Percentiles rank a stretch among this genome's conserved stretches.
Evolutionary conservation across 1,284 basidiomycete genomes (phyloP).

Genomic region (Ceratobasidium papillatum): DNA sequence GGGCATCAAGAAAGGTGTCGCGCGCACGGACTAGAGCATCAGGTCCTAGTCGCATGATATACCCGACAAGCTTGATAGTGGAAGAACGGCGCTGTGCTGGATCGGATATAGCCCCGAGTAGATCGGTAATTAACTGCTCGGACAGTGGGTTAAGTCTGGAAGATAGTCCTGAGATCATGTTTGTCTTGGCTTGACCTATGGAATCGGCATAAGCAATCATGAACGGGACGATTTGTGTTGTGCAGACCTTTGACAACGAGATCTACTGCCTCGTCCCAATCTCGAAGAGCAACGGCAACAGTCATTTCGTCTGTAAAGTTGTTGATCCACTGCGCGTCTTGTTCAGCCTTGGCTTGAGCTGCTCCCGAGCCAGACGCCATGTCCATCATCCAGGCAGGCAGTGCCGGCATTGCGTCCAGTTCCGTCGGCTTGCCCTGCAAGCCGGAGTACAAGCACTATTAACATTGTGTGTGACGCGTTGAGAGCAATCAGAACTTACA

Average conservation of each 20-base stretch:
- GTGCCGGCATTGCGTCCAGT: constrained; percentile 52
- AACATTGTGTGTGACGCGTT: neutral
- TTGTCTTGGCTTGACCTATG: constrained; percentile 69
- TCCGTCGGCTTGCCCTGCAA: constrained; percentile 40
- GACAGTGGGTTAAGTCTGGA: constrained; percentile 74
- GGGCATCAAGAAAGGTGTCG: constrained; percentile 82
- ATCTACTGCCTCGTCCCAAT: constrained; percentile 86
- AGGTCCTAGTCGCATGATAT: constrained; percentile 69
- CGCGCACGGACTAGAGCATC: constrained; percentile 82
- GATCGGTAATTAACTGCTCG: constrained; percentile 73
- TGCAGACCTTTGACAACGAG: constrained; percentile 81
- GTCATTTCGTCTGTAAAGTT: constrained; percentile 93
- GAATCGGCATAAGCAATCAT: neutral
- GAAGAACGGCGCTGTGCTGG: constrained; percentile 81
- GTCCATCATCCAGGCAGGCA: constrained; percentile 76
- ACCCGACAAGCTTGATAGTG: constrained; percentile 74
- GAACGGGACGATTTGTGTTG: constrained; percentile 38
- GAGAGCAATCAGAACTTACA: constrained; percentile 55
- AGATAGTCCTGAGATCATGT: constrained; percentile 62
- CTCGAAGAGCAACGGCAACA: constrained; percentile 87
- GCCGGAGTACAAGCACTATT: neutral
- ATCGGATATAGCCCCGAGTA: constrained; percentile 78
- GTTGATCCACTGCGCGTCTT: constrained; percentile 83
- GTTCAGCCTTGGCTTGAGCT: constrained; percentile 75
- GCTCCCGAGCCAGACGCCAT: constrained; percentile 66